Evolutionary conservation across 305 asterid species (phyloP), one percentile per base, ranked within the genome.

Genomic region (Solanum hybrid): DNA sequence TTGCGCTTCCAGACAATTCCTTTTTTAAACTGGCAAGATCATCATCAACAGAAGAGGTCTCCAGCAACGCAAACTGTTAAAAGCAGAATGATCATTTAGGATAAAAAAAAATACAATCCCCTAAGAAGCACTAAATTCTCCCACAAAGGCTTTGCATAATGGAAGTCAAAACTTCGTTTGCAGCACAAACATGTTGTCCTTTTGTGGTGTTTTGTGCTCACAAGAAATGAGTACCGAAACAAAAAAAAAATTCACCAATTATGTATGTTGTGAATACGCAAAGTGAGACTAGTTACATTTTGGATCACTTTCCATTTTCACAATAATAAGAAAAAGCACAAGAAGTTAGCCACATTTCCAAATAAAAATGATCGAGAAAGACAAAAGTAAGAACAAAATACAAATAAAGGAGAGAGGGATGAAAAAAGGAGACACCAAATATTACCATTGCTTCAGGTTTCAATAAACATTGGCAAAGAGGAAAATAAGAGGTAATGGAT

Each of bases 21-120:
- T 92, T 95, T 93, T 95, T 97, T 91, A 97, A 90, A 84, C 87
- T 85, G 29, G 96, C 96, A 40, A 97, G 96, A 91, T 97, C 99
- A 89, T 96, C 99, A 89, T 97, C 99, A 87, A 97, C 99, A 12
- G 98, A 95, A 85, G 98, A 92, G 87, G 93, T 93, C 94, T 97
- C 99, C 66, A 97, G 93, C 88, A 96, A 37, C 4, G 98, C 98
- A 94, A 97, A 97, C 99, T 97, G 95, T 85, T 89, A 92, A 64
- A 90, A 90, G 13, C 64, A 32, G 64, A 60, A 88, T 76, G 85
- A 45, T 87, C 26, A 64, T 10, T 38, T 85, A 15, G 89, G 82
- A 89, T 85, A 4, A 42, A 73, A 88, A 73, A 88, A 89, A 51
- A 29, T 17, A 73, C 85, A 64, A 89, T 40, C 90, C 78, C 27